phyloP scores from a whole-genome alignment of 805 yeast species.

The Torulaspora maleeae region DNA sequence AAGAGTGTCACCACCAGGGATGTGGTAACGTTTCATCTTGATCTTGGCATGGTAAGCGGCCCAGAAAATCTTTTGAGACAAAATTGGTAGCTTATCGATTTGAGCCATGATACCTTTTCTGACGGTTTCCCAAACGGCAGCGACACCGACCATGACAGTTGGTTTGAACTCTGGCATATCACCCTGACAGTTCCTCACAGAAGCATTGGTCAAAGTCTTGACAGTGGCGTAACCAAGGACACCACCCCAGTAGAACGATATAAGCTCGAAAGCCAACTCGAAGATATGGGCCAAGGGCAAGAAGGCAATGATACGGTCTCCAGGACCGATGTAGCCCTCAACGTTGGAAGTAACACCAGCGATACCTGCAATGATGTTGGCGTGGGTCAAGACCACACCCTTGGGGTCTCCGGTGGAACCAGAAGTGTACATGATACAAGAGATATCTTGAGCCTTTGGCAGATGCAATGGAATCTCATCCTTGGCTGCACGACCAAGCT shows the following conservation, averaged over 20 bases:
- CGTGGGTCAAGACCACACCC: slow-evolving; percentile 65
- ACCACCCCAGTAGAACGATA: slow-evolving; percentile 84
- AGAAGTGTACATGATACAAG: slow-evolving; percentile 68
- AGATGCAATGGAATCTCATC: slow-evolving; percentile 38
- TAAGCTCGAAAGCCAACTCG: slow-evolving; percentile 82
- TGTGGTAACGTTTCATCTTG: slow-evolving; percentile 54
- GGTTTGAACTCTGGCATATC: slow-evolving; percentile 86
- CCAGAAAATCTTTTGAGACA: slow-evolving; percentile 84
- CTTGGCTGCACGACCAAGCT: slow-evolving; percentile 55
- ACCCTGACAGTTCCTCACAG: slow-evolving; percentile 79
- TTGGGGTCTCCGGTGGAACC: slow-evolving; percentile 80
- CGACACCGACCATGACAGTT: slow-evolving; percentile 95
- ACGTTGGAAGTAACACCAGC: slow-evolving; percentile 75
- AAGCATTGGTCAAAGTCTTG: slow-evolving; percentile 79
- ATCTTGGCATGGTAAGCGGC: slow-evolving; percentile 70
- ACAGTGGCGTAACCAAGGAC: slow-evolving; percentile 86
- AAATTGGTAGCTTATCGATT: slow-evolving; percentile 57
- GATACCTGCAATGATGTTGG: slow-evolving; percentile 72
- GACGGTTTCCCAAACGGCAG: slow-evolving; percentile 96
- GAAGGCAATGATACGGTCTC: slow-evolving; percentile 78
- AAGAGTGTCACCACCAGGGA: slow-evolving; percentile 64
- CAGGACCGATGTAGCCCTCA: slow-evolving; percentile 45
- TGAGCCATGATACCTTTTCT: slow-evolving; percentile 86
- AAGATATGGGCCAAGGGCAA: slow-evolving; percentile 96
- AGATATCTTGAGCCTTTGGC: slow-evolving; percentile 48